phyloP scores from a whole-genome alignment of 2,329 filamentous ascomycete species.

The Aureobasidium lini region DNA sequence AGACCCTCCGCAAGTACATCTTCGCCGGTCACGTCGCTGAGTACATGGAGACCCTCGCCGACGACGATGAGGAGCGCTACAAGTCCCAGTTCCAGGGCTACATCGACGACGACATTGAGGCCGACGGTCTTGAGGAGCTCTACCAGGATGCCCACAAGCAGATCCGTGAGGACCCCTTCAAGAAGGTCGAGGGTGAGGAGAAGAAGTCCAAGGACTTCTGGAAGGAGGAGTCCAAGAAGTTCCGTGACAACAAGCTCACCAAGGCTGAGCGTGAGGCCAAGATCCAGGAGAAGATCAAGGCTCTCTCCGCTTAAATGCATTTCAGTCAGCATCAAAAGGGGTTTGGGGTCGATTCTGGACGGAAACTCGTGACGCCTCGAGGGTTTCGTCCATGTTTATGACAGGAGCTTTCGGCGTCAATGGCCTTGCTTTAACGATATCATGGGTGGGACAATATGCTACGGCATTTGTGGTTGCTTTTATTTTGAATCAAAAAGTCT shows the following conservation, averaged over 20 bases:
- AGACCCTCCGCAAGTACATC: slow-evolving; percentile 98
- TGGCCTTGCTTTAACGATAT: slow-evolving; percentile 15
- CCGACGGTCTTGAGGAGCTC: slow-evolving; percentile 92
- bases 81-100: slow-evolving; percentile 97
- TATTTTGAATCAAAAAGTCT: slow-evolving; percentile 14
- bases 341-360: slow-evolving; percentile 5
- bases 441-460: slow-evolving; percentile 14
- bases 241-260: slow-evolving; percentile 67
- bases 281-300: slow-evolving; percentile 85
- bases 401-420: slow-evolving; percentile 14
- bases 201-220: slow-evolving; percentile 94
- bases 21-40: slow-evolving; percentile 96
- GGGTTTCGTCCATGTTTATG: slow-evolving; percentile 9
- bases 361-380: slow-evolving; percentile 6
- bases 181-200: slow-evolving; percentile 71
- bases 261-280: slow-evolving; percentile 75
- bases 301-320: slow-evolving; percentile 42
- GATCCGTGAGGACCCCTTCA: slow-evolving; percentile 96
- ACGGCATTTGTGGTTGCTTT: slow-evolving; percentile 12
- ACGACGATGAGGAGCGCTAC: slow-evolving; percentile 99
- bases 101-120: slow-evolving; percentile 93
- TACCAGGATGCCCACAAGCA: slow-evolving; percentile 91
- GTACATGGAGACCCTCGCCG: slow-evolving; percentile 99
- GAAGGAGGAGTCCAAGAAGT: slow-evolving; percentile 75
- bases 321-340: slow-evolving; percentile 12